These are phyloP conservation scores for Chloranthus sessilifolius DNA, from an alignment of 164 flowering plant genomes.

Conservation along the genomic window DNA sequence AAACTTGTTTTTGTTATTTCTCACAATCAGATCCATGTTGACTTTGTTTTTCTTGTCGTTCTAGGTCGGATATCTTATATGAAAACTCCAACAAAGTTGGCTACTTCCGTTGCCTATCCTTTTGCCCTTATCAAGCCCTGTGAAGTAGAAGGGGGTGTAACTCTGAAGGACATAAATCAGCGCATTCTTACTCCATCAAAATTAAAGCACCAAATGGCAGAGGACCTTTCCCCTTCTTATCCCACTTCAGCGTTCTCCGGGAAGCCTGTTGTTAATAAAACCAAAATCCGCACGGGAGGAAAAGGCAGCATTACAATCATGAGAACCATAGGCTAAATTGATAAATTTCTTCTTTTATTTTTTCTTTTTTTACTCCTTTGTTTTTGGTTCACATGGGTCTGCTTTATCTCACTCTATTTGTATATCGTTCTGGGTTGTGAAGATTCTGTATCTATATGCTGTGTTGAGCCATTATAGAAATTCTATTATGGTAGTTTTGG, in stretches of 20 bases:
- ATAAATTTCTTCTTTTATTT: constrained; percentile 7
- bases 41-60: no score
- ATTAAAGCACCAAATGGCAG: constrained; percentile 33
- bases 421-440: constrained; percentile 1
- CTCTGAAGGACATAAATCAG: constrained; percentile 90
- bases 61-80: constrained; percentile 62
- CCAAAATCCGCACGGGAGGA: constrained; percentile 90
- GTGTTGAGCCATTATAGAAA: constrained; percentile 7
- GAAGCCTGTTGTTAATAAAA: constrained; percentile 91
- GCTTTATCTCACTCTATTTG: not conserved
- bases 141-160: constrained; percentile 68
- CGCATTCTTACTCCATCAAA: constrained; percentile 56
- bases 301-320: constrained; percentile 94
- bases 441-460: constrained; percentile 8
- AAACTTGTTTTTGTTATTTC: no score
- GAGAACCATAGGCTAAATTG: constrained; percentile 80
- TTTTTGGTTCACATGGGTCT: no score
- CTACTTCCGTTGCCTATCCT: constrained; percentile 79
- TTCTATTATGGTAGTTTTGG: constrained; percentile 3
- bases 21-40: no score
- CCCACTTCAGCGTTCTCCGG: constrained; percentile 94
- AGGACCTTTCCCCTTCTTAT: constrained; percentile 40
- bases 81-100: constrained; percentile 51
- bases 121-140: constrained; percentile 89
- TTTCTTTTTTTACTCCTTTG: not conserved